phyloP scores from a whole-genome alignment of 306 rosid species.

The Medicago arabica region DNA sequence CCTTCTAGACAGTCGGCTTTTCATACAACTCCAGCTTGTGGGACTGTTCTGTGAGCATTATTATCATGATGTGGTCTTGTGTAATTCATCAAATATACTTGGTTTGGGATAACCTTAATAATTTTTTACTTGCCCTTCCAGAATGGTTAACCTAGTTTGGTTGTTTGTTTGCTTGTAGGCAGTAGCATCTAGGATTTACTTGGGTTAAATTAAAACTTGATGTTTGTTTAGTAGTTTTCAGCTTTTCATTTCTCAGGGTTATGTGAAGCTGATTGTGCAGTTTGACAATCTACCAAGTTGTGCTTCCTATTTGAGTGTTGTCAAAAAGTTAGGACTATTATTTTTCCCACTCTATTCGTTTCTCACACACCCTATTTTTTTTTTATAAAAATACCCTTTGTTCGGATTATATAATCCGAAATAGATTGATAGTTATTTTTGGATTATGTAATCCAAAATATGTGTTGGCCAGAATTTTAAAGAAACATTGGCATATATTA shows the following conservation, averaged over 20 bases:
- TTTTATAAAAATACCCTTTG: too few relatives aligned
- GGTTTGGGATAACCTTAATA: slow-evolving; percentile 56
- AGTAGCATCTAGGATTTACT: slow-evolving; percentile 53
- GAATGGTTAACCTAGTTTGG: slow-evolving; percentile 52
- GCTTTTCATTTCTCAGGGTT: slow-evolving; percentile 41
- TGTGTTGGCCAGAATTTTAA: too few relatives aligned
- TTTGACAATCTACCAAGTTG: slow-evolving; percentile 44
- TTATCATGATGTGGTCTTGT: slow-evolving; percentile 59
- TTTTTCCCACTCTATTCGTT: too few relatives aligned
- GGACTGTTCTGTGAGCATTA: slow-evolving; percentile 40
- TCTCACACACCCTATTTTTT: too few relatives aligned
- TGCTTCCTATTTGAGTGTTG: neutral
- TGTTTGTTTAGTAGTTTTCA: slow-evolving; percentile 48
- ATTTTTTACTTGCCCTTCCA: slow-evolving; percentile 36
- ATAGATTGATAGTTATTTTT: too few relatives aligned
- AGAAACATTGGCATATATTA: too few relatives aligned
- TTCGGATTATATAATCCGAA: too few relatives aligned
- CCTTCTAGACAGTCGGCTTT: slow-evolving; percentile 96
- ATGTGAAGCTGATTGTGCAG: slow-evolving; percentile 58
- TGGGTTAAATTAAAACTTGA: slow-evolving; percentile 40
- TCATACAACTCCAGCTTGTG: slow-evolving; percentile 82
- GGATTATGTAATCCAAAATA: too few relatives aligned
- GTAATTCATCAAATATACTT: slow-evolving; percentile 43
- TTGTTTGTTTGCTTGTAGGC: slow-evolving; percentile 61
- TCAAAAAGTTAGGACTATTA: too few relatives aligned